phyloP scores from a whole-genome alignment of 495 filamentous ascomycete genomes.

The Trichocladium antarcticum region DNA sequence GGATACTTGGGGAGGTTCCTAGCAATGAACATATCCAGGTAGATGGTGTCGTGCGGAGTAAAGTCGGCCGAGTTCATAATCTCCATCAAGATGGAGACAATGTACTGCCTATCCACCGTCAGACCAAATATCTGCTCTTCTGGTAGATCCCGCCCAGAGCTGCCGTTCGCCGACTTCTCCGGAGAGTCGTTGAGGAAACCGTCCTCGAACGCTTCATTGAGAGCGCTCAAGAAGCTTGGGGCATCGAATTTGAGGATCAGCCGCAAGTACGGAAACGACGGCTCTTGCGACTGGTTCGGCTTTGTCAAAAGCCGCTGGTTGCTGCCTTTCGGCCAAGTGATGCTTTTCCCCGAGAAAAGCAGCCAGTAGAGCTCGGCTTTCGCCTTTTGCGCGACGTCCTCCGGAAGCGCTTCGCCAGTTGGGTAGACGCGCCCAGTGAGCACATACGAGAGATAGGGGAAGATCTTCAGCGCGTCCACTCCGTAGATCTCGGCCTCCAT shows the following conservation, averaged over 20 bases:
- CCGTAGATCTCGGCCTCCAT: conserved; percentile 42
- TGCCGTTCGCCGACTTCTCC: conserved; percentile 45
- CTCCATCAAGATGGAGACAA: conserved; percentile 79
- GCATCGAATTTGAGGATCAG: conserved; percentile 80
- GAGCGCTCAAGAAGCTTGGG: conserved; percentile 81
- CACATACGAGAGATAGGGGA: conserved; percentile 88
- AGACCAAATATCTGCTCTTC: conserved; percentile 56
- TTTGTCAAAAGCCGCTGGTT: conserved; percentile 44
- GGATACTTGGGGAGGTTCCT: conserved; percentile 94
- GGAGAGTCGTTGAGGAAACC: conserved; percentile 73
- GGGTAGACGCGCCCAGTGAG: conserved; percentile 87
- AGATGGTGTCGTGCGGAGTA: conserved; percentile 71
- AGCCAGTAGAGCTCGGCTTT: conserved; percentile 87
- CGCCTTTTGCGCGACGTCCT: conserved; percentile 56
- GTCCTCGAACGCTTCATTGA: conserved; percentile 97
- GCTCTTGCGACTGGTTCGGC: conserved; percentile 41
- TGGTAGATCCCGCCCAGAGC: conserved; percentile 36
- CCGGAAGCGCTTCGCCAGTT: conserved; percentile 60
- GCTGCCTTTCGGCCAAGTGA: conserved; percentile 51
- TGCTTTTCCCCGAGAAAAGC: conserved; percentile 71
- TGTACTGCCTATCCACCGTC: conserved; percentile 78
- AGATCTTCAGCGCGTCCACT: conserved; percentile 76
- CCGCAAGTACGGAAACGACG: conserved; percentile 70
- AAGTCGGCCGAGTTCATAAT: conserved; percentile 70
- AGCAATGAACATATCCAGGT: conserved; percentile 95